A percentile compares a stretch with the other conserved stretches of the same genome.
These are phyloP conservation scores for Petunia axillaris DNA, from an alignment of 257 asterid genomes.

Conservation along the genomic window DNA sequence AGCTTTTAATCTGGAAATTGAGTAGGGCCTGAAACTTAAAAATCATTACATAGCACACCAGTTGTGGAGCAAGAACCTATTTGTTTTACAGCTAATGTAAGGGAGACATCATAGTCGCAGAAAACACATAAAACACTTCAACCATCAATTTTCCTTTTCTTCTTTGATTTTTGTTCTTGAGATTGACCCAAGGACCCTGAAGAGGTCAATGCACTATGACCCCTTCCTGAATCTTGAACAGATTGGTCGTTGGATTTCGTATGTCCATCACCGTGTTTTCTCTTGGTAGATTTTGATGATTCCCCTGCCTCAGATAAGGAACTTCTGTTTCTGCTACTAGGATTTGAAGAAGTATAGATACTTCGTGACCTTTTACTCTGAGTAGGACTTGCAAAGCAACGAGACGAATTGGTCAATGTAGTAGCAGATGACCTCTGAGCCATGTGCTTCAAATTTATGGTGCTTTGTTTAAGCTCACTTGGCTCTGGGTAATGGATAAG, in stretches of 20 bases:
- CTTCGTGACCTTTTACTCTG: conserved; percentile 44
- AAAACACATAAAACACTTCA: background rate
- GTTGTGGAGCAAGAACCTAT: background rate
- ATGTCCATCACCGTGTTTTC: conserved; percentile 44
- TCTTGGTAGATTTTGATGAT: conserved; percentile 46
- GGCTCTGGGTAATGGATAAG: conserved; percentile 70
- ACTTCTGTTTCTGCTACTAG: conserved; percentile 43
- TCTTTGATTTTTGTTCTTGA: conserved; percentile 52
- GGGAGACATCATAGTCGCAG: background rate
- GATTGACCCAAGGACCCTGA: background rate
- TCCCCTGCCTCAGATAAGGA: conserved; percentile 38
- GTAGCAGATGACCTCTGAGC: conserved; percentile 50
- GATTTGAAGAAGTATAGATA: conserved; percentile 33
- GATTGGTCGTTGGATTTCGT: conserved; percentile 40
- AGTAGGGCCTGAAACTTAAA: background rate
- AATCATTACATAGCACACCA: background rate
- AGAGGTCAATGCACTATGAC: conserved; percentile 34
- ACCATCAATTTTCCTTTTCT: conserved; percentile 40
- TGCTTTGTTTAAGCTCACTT: conserved; percentile 44
- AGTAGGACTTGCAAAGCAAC: conserved; percentile 44
- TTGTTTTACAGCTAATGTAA: background rate
- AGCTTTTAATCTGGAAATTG: background rate
- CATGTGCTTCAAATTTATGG: conserved; percentile 28
- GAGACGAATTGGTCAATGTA: conserved; percentile 54
- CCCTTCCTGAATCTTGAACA: conserved; percentile 52